Percentiles rank a stretch among this genome's conserved stretches.
Evolutionary conservation across 202 grass and related monocot species (phyloP).

Genomic region (Setaria viridis): DNA sequence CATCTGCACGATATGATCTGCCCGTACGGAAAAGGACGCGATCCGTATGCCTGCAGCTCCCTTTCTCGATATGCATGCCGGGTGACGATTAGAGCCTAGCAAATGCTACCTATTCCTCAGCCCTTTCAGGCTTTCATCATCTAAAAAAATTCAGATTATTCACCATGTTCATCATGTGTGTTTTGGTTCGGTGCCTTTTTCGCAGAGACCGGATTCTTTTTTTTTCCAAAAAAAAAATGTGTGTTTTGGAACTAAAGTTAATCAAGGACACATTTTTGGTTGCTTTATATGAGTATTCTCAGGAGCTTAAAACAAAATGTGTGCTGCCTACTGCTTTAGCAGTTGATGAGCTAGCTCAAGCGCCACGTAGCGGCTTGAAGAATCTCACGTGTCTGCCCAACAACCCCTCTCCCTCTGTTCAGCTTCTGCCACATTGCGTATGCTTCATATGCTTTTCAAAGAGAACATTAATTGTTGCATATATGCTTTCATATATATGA

Average conservation of each 20-base stretch:
- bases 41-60: not conserved
- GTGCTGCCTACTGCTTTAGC: not conserved
- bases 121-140: too few species aligned
- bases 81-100: too few species aligned
- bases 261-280: not conserved
- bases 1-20: constrained; percentile 5
- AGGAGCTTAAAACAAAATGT: not conserved
- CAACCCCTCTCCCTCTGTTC: not conserved
- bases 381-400: not conserved
- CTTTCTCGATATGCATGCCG: too few species aligned
- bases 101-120: too few species aligned
- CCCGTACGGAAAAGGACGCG: not conserved
- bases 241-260: not conserved
- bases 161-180: not conserved
- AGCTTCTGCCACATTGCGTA: not conserved
- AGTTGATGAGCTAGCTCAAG: not conserved
- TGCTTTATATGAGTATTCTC: not conserved
- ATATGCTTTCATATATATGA: not conserved
- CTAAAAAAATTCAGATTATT: too few species aligned
- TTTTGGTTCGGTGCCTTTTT: not conserved
- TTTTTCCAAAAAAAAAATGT: too few species aligned
- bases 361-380: not conserved
- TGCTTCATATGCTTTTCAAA: not conserved
- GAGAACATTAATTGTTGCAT: not conserved
- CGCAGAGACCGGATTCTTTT: too few species aligned